Percentiles rank a stretch among this genome's conserved stretches.
phyloP scores from a whole-genome alignment of 805 yeast species.

The Candida ficus region DNA sequence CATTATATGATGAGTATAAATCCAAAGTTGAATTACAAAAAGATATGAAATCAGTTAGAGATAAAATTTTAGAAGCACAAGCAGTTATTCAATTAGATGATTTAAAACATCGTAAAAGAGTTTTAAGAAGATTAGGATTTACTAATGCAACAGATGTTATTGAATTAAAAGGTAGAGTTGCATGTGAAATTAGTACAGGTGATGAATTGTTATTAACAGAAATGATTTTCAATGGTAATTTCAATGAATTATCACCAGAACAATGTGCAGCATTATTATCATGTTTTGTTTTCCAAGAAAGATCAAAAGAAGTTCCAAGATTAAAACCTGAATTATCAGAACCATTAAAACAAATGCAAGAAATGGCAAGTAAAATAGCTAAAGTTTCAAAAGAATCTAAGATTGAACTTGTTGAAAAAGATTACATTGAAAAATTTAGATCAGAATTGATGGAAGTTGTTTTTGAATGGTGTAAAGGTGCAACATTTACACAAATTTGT shows the following conservation, averaged over 20 bases:
- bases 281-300: conserved; percentile 95
- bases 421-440: conserved; percentile 86
- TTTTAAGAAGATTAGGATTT: conserved; percentile 86
- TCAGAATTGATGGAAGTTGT: conserved; percentile 97
- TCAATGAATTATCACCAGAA: conserved; percentile 80
- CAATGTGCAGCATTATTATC: conserved; percentile 90
- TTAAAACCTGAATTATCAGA: conserved; percentile 88
- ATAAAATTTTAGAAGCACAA: conserved; percentile 74
- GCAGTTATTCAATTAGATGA: conserved; percentile 94
- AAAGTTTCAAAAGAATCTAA: conserved; percentile 86
- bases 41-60: conserved; percentile 53
- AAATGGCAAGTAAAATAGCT: conserved; percentile 88
- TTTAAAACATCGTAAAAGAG: conserved; percentile 87
- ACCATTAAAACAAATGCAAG: conserved; percentile 82
- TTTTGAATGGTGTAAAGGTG: conserved; percentile 94
- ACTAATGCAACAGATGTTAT: conserved; percentile 84
- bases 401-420: conserved; percentile 85
- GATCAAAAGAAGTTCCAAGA: conserved; percentile 83
- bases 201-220: conserved; percentile 82
- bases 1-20: conserved; percentile 59
- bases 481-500: conserved; percentile 92
- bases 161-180: conserved; percentile 95
- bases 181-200: conserved; percentile 93
- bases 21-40: conserved; percentile 57
- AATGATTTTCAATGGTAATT: conserved; percentile 90